Percentiles rank a stretch among this genome's conserved stretches.
Evolutionary conservation across 1,139 yeast genomes (phyloP).

Genomic region (Scheffersomyces insectosa): DNA sequence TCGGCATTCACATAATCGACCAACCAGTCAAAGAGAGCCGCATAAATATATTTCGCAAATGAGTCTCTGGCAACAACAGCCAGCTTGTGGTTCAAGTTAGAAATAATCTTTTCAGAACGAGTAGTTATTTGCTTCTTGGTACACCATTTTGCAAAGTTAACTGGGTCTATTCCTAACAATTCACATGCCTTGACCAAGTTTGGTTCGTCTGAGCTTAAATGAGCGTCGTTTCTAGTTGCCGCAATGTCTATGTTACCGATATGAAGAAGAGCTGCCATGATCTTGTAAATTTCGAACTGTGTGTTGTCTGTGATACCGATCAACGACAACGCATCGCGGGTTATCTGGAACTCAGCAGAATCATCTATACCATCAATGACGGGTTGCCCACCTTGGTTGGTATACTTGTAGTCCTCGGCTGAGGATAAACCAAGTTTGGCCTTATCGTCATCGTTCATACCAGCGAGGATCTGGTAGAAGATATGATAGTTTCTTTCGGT

Average conservation of each 20-base stretch:
- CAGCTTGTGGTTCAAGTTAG: conserved; percentile 80
- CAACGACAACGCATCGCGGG: conserved; percentile 71
- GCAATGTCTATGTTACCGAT: conserved; percentile 90
- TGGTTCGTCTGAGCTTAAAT: conserved; percentile 83
- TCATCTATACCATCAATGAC: conserved; percentile 81
- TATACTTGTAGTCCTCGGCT: conserved; percentile 73
- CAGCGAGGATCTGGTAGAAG: conserved; percentile 86
- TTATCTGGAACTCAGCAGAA: conserved; percentile 68
- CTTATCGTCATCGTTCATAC: conserved; percentile 65
- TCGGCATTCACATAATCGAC: conserved; percentile 81
- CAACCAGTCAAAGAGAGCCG: conserved; percentile 94
- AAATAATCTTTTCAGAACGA: conserved; percentile 87
- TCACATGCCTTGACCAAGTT: conserved; percentile 81
- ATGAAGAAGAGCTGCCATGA: conserved; percentile 87
- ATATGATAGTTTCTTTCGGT: conserved; percentile 93
- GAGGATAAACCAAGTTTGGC: conserved; percentile 57
- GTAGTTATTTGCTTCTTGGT: conserved; percentile 90
- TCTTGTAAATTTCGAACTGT: conserved; percentile 71
- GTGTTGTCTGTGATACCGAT: conserved; percentile 68
- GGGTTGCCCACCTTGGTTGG: conserved; percentile 88
- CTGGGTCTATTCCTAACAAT: conserved; percentile 77
- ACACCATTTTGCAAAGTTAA: conserved; percentile 84
- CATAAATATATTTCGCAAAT: conserved; percentile 89
- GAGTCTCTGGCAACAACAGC: conserved; percentile 94
- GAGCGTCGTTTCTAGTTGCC: conserved; percentile 84